Evolutionary conservation across 371 early-diverging fungal genomes (phyloP).

Genomic region (Globomyces sp.): DNA sequence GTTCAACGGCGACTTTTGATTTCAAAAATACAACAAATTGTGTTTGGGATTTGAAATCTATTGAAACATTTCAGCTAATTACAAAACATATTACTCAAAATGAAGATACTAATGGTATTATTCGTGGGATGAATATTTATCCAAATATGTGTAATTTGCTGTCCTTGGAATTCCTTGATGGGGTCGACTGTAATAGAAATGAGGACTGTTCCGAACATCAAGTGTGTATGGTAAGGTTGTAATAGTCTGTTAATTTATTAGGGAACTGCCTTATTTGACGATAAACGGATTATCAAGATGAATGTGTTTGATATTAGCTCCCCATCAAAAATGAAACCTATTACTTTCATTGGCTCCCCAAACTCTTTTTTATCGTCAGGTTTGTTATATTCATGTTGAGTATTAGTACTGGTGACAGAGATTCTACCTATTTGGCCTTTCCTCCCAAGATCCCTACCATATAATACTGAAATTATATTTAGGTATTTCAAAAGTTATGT

Average conservation of each 20-base stretch:
- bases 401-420: not conserved
- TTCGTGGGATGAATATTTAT: not conserved
- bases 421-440: constrained; percentile 4
- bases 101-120: not conserved
- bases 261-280: too few relatives aligned
- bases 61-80: not conserved
- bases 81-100: not conserved
- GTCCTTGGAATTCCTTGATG: not conserved
- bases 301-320: not conserved
- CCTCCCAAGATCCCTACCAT: constrained; percentile 10
- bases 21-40: not conserved
- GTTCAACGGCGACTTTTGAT: constrained; percentile 1
- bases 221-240: not conserved
- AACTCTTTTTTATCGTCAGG: not conserved
- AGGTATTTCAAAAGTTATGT: not conserved
- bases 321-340: constrained; percentile 2
- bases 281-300: not conserved
- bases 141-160: not conserved
- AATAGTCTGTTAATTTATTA: not conserved
- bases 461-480: constrained; percentile 8
- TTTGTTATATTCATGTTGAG: too few relatives aligned
- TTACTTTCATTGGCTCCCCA: not conserved
- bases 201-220: not conserved
- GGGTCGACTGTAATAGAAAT: not conserved
- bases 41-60: constrained; percentile 1